Base-by-base conservation (phyloP, 345 rosid species). In the Citrus glauca region DNA sequence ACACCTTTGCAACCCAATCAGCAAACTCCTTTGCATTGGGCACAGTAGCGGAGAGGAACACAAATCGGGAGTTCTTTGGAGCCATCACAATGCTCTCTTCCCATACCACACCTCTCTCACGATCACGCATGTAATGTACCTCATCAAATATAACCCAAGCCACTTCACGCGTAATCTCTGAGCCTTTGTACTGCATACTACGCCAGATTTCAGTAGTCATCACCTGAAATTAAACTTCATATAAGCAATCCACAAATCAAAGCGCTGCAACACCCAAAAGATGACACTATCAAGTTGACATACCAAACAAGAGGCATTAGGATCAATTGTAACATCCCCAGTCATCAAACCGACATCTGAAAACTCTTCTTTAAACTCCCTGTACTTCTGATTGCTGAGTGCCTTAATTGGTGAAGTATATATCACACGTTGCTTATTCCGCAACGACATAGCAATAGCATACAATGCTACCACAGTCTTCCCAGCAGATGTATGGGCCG, bases 181-280 rank as follows among this genome's bases (percentile, higher is more conserved):
- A 96, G 82, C 99, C 98, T 87, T 85, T 94, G 67, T 96, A 96
- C 87, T 88, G 98, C 98, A 96, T 96, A 60, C 97, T 94, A 66
- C 99, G 98, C 99, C 98, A 94, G 80, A 96, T 96, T 89, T 96
- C 99, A 1, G 98, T 96, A 25, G 99, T 96, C 99, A 96, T 96
- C 56, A 94, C 98, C 99, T 96, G 80, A 82, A 90, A 78, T 55
- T 33, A 76, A 87, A 80, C 72, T 37, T 73, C 68, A 78, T 71
- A 72, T 81, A 32, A 75, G 75, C 55, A 69, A 25, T 68, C 74
- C 45, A 75, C 9, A 68, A 69, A 30, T 82, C 3, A 77, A 32
- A 32, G 33, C 5, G 0, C 33, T 32, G 33, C 3, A 77, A 80
- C 4, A 13, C 55, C 68, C 7, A 48, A 48, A 75, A 38, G 65